Conservation (phyloP, 1,284 basidiomycete genomes). For the Heterobasidion parviporum region DNA sequence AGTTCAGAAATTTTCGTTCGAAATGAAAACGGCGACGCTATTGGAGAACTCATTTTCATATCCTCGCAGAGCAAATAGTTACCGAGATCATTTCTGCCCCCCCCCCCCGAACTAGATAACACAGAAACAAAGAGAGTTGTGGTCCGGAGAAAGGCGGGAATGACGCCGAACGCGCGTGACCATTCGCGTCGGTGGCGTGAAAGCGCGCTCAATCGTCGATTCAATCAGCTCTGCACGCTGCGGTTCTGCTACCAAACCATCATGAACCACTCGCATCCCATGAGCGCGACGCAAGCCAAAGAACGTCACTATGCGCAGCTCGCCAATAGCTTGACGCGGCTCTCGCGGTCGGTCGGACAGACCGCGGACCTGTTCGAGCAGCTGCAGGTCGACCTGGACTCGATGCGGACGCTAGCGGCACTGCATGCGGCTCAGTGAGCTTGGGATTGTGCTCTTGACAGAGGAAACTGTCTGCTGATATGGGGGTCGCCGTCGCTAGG, state of each 20-base stretch:
- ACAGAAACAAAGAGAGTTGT: too few species aligned
- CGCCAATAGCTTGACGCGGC: constrained; percentile 48
- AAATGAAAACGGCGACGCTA: too few species aligned
- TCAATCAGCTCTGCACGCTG: not conserved
- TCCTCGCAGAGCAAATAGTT: too few species aligned
- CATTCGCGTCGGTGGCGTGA: not conserved
- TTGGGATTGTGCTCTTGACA: constrained; percentile 1
- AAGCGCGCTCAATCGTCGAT: not conserved
- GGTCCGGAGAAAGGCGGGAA: not conserved
- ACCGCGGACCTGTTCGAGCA: constrained; percentile 67
- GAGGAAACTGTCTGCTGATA: not conserved
- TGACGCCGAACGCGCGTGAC: not conserved
- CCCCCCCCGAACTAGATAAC: too few species aligned
- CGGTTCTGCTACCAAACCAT: not conserved
- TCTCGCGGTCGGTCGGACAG: constrained; percentile 51
- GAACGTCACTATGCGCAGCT: constrained; percentile 66
- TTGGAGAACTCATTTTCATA: too few species aligned
- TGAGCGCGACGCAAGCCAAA: constrained; percentile 63
- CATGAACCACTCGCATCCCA: constrained; percentile 20
- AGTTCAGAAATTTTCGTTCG: too few species aligned
- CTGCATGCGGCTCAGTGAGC: constrained; percentile 66
- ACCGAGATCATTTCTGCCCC: too few species aligned
- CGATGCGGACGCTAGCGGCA: constrained; percentile 64
- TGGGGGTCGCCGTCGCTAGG: constrained; percentile 21
- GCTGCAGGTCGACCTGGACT: constrained; percentile 59